These are phyloP conservation scores for Suillus luteus DNA, from an alignment of 768 basidiomycete genomes.

Conservation along the genomic window DNA sequence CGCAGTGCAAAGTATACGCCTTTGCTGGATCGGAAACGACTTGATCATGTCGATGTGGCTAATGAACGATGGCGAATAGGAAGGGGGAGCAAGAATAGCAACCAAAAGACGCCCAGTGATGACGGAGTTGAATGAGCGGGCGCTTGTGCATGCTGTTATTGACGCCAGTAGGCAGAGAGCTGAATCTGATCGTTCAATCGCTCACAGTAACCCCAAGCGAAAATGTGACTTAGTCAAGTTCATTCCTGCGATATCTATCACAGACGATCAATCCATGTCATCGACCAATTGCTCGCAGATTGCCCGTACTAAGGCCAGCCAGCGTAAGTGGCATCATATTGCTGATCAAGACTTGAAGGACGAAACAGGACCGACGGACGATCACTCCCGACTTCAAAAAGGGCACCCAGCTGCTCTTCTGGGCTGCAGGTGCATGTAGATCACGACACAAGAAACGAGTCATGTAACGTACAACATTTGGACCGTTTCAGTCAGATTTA, in stretches of 20 bases:
- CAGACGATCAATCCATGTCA: background rate
- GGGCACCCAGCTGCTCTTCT: background rate
- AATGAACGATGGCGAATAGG: slow-evolving; percentile 81
- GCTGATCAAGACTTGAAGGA: background rate
- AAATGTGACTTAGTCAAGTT: background rate
- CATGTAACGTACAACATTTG: too few relatives aligned
- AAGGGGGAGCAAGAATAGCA: slow-evolving; percentile 47
- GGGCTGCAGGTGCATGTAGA: background rate
- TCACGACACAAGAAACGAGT: too few relatives aligned
- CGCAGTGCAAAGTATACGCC: slow-evolving; percentile 65
- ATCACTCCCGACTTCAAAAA: background rate
- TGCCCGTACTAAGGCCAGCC: too few relatives aligned
- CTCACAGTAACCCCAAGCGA: background rate
- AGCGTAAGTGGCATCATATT: too few relatives aligned
- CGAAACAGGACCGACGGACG: background rate
- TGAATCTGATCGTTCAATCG: background rate
- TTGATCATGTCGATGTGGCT: slow-evolving; percentile 68
- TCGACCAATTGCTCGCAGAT: background rate
- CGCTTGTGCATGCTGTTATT: background rate
- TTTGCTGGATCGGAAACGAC: slow-evolving; percentile 63
- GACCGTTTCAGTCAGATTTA: too few relatives aligned
- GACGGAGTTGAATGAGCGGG: slow-evolving; percentile 13
- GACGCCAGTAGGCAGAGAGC: background rate
- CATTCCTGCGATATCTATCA: background rate
- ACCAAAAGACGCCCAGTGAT: slow-evolving; percentile 1